Conservation (phyloP, 352 stramenopile genomes). For the Globisporangium yorkense region DNA sequence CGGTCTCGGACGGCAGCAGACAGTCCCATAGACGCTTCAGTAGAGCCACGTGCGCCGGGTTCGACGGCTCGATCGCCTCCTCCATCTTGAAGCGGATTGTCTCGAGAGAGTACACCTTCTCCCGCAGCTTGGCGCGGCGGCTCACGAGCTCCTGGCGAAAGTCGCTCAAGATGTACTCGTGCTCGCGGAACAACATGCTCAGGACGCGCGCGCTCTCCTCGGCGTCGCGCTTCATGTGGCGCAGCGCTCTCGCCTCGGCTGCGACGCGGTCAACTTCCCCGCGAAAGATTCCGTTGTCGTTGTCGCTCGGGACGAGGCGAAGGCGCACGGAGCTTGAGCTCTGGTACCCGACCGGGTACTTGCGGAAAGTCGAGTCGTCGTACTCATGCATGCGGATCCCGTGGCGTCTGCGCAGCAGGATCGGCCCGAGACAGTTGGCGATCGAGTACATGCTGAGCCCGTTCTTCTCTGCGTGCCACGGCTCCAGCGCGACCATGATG, state of each 20-base stretch:
- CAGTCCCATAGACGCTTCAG: constrained; percentile 67
- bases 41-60: constrained; percentile 41
- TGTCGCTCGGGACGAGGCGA: constrained; percentile 38
- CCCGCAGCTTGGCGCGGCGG: constrained; percentile 36
- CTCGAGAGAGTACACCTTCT: constrained; percentile 66
- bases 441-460: constrained; percentile 63
- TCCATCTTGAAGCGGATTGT: constrained; percentile 68
- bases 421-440: constrained; percentile 53
- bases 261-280: constrained; percentile 26
- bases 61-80: constrained; percentile 51
- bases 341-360: constrained; percentile 72
- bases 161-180: constrained; percentile 46
- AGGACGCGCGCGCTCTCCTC: constrained; percentile 66
- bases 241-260: constrained; percentile 33
- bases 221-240: constrained; percentile 51
- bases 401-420: constrained; percentile 53
- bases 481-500: constrained; percentile 51
- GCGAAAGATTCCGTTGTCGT: constrained; percentile 31
- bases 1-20: constrained; percentile 29
- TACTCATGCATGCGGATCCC: constrained; percentile 59
- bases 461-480: constrained; percentile 55
- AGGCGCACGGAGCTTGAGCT: constrained; percentile 39
- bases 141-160: constrained; percentile 52
- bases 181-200: constrained; percentile 54
- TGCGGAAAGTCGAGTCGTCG: constrained; percentile 56